Evolutionary conservation across 2,329 filamentous ascomycete species (phyloP), one percentile per base, ranked within the genome.

Genomic region (Mycocentrospora acerina): DNA sequence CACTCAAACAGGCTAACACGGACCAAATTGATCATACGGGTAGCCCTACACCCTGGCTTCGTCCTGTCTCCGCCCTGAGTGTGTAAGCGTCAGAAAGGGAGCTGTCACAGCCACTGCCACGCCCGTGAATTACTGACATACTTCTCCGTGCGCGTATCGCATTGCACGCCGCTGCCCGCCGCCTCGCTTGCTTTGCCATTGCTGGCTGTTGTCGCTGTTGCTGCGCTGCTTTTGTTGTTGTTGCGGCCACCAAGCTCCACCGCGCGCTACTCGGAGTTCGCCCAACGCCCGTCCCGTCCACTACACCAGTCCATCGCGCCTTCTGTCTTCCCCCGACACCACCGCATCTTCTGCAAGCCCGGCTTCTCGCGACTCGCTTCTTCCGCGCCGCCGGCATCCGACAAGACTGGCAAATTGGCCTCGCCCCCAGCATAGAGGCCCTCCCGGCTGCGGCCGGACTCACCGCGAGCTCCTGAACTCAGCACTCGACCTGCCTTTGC

Each of bases 391-490:
- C 47, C 30, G 19, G 19, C 19, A 22, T 22, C 32, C 31, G 12
- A 31, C 29, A 9, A 24, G 25, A 15, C 44, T 40, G 44, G 37
- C 60, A 48, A 57, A 60, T 62, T 65, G 64, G 62, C 62, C 42
- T 44, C 33, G 42, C 43, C 22, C 40, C 49, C 46, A 45, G 44
- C 52, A 38, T 60, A 62, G 53, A 61, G 44, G 59, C 61, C 60
- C 46, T 62, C 35, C 62, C 63, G 64, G 66, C 66, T 60, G 57
- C 57, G 57, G 64, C 64, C 62, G 64, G 57, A 49, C 48, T 53
- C 36, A 42, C 42, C 46, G 39, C 48, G 32, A 46, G 48, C 54
- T 50, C 51, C 44, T 22, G 19, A 22, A 6, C 19, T 22, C 19
- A 22, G 5, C 19, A 22, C 19, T 22, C 19, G 19, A 22, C 19